Evolutionary conservation across 176 grass and related monocot genomes (phyloP).

Genomic region (Lolium perenne): DNA sequence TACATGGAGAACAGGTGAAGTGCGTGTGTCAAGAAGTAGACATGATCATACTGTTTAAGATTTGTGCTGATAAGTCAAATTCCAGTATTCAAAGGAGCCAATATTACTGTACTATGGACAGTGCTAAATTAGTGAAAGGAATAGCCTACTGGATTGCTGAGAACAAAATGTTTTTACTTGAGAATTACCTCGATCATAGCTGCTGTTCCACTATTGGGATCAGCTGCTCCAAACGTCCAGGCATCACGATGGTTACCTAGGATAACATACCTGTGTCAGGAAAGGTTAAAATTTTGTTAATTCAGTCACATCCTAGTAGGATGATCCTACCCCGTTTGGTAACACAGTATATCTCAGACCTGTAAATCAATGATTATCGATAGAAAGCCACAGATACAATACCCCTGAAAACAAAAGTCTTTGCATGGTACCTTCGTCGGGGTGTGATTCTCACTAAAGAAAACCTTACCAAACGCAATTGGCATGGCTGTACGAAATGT

Average conservation of each 20-base stretch:
- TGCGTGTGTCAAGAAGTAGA: neutral
- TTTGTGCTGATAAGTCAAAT: neutral
- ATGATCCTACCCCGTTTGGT: neutral
- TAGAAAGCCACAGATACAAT: neutral
- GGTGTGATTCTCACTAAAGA: too few species aligned
- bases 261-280: conserved; percentile 69
- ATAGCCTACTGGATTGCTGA: neutral
- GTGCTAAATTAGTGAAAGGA: neutral
- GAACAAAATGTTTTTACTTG: neutral
- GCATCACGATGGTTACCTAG: conserved; percentile 95
- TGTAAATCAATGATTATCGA: neutral
- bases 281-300: neutral
- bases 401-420: neutral
- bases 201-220: conserved; percentile 92
- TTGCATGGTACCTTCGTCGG: too few species aligned
- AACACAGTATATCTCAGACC: neutral
- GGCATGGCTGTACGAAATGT: too few species aligned
- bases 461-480: too few species aligned
- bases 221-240: conserved; percentile 88
- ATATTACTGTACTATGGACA: neutral
- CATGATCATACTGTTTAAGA: neutral
- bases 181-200: conserved; percentile 78
- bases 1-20: conserved; percentile 41
- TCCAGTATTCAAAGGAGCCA: neutral
- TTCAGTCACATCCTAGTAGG: neutral